Percentiles rank a stretch among this genome's conserved stretches.
phyloP scores from a whole-genome alignment of 2,329 filamentous ascomycete genomes.

The Dactylonectria macrodidyma region DNA sequence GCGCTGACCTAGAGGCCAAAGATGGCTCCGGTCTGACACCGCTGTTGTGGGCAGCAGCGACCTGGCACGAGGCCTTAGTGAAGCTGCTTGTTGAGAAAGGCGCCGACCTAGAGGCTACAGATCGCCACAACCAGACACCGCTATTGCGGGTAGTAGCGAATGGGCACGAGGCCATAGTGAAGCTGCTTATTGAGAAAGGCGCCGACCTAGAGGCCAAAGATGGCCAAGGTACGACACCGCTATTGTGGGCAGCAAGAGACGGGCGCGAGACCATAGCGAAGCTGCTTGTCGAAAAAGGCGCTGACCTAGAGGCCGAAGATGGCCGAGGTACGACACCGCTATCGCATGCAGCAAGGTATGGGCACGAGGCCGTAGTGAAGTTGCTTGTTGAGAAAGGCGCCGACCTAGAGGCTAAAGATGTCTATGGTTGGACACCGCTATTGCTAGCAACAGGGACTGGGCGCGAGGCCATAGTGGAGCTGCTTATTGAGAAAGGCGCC shows the following conservation, averaged over 20 bases:
- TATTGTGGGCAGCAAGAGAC: neutral
- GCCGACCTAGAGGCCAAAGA: constrained; percentile 1
- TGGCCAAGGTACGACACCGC: neutral
- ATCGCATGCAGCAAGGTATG: neutral
- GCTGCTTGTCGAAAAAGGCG: constrained; percentile 3
- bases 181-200: constrained; percentile 4
- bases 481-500: neutral
- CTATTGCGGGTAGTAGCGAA: neutral
- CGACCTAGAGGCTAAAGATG: constrained; percentile 9
- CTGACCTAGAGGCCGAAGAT: neutral
- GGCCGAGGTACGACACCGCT: neutral
- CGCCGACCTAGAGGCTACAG: neutral
- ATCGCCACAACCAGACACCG: neutral
- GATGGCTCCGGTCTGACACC: neutral
- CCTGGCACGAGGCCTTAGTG: neutral
- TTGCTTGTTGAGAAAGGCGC: constrained; percentile 23
- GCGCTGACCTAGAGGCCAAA: neutral
- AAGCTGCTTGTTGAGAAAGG: constrained; percentile 9
- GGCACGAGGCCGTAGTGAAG: constrained; percentile 3
- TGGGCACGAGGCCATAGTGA: neutral
- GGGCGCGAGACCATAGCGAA: neutral
- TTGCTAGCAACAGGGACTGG: neutral
- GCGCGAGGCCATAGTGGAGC: neutral
- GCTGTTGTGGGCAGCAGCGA: neutral
- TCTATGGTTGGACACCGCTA: constrained; percentile 2